A percentile compares a stretch with the other conserved stretches of the same genome.
phyloP scores from a whole-genome alignment of 2,329 filamentous ascomycete species.

The Fusarium pseudonygamai region DNA sequence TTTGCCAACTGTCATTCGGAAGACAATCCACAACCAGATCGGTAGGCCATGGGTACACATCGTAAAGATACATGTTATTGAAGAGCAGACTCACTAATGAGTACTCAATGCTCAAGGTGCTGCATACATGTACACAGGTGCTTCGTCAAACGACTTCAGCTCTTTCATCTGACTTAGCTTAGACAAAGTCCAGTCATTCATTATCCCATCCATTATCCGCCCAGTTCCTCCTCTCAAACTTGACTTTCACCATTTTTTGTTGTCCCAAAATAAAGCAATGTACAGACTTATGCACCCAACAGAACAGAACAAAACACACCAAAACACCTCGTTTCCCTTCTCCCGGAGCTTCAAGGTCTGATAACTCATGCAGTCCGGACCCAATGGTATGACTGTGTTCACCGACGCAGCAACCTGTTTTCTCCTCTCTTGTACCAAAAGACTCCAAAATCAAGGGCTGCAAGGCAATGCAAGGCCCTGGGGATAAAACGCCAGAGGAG shows the following conservation, averaged over 20 bases:
- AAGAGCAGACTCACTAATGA: neutral
- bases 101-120: neutral
- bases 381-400: neutral
- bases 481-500: constrained; percentile 12
- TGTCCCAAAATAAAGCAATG: constrained; percentile 5
- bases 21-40: neutral
- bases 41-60: neutral
- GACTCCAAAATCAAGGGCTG: constrained; percentile 12
- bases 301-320: neutral
- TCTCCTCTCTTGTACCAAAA: constrained; percentile 4
- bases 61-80: neutral
- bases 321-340: neutral
- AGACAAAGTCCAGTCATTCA: neutral
- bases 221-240: neutral
- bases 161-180: neutral
- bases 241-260: constrained; percentile 18
- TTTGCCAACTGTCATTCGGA: neutral
- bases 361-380: constrained; percentile 13
- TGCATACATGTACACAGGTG: constrained; percentile 33
- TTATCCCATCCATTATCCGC: neutral
- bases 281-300: constrained; percentile 23
- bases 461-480: neutral
- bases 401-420: neutral
- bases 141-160: constrained; percentile 1
- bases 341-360: constrained; percentile 15